A percentile compares a stretch with the other conserved stretches of the same genome.
phyloP scores from a whole-genome alignment of 768 basidiomycete species.

The Termitomyces sp. region DNA sequence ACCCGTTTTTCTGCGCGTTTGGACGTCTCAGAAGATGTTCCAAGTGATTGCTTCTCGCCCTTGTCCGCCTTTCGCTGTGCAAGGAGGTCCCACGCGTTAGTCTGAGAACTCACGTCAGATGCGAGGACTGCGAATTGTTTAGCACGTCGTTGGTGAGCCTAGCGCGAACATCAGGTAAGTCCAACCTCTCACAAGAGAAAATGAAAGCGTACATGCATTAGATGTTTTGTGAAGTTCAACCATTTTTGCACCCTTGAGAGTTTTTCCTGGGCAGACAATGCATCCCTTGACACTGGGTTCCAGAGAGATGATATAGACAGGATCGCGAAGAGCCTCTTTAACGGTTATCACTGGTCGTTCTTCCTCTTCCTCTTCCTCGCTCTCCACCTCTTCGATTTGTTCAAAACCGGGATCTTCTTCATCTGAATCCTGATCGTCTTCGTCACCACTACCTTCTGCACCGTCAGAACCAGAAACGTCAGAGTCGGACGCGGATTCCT shows the following conservation, averaged over 20 bases:
- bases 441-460: slow-evolving; percentile 21
- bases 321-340: slow-evolving; percentile 56
- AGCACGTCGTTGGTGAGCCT: slow-evolving; percentile 67
- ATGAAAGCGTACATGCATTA: slow-evolving; percentile 48
- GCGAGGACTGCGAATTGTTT: slow-evolving; percentile 46
- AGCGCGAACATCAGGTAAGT: slow-evolving; percentile 13
- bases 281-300: slow-evolving; percentile 58
- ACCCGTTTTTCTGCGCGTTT: slow-evolving; percentile 67
- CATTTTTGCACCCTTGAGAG: slow-evolving; percentile 60
- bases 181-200: slow-evolving; percentile 3
- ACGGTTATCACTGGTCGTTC: slow-evolving; percentile 49
- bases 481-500: slow-evolving; percentile 59
- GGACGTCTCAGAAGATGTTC: slow-evolving; percentile 31
- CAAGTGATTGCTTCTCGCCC: slow-evolving; percentile 18
- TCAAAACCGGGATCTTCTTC: slow-evolving; percentile 13
- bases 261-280: slow-evolving; percentile 68
- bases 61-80: slow-evolving; percentile 23
- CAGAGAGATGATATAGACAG: slow-evolving; percentile 56
- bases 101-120: slow-evolving; percentile 32
- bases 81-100: slow-evolving; percentile 47
- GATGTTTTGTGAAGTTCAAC: slow-evolving; percentile 55
- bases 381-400: slow-evolving; percentile 23
- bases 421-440: slow-evolving; percentile 18
- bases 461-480: slow-evolving; percentile 35
- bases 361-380: slow-evolving; percentile 23